Base-by-base conservation (phyloP, 2,329 filamentous ascomycete species). In the Ascochyta viciae-villosae region DNA sequence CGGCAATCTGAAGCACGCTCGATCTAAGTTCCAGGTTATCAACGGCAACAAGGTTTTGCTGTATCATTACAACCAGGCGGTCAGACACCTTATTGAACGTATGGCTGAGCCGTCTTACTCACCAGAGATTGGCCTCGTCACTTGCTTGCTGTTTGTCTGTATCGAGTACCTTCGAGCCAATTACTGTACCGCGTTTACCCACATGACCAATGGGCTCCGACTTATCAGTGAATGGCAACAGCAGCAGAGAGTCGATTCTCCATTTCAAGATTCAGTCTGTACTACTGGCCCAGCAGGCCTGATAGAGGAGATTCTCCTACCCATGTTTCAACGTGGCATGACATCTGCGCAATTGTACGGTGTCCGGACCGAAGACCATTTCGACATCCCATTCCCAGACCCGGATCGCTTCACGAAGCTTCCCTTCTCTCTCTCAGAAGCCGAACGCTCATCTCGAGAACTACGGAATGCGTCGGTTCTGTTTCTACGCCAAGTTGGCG, bases 121-220 rank as follows among this genome's bases (percentile, higher is more conserved):
- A 4, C 66, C 77, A 2, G 65, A 72, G 42, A 59, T 71, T n/a
- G 72, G 73, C 3, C 68, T 81, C 19, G 77, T 81, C 41, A 71
- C 76, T 3, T 81, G 79, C 49, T 60, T 80, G 45, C 51, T 80
- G 1, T 81, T 81, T 57, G 67, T 79, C 5, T 76, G 72, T 46
- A 69, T 81, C 39, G 80, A 82, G 50, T 75, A 76, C 27, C 55
- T 82, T 4, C 72, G 76, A 12, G 79, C 76, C 1, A 74, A 78
- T 29, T 78, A 78, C 43, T 61, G 68, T 10, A 69, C 76, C 0
- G 79, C 74, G 12, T 73, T 76, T 27, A 61, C 64, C 4, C 81
- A 83, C 60, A 70, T 83, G 6, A 71, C 73, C n/a, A 80, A 72
- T 37, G 81, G 81, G 0, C 50, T 82, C 4, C 76, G 71, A 35